Percentiles rank a stretch among this genome's conserved stretches.
Conservation (phyloP, 805 yeast species). For the Kuraishia cidri region DNA sequence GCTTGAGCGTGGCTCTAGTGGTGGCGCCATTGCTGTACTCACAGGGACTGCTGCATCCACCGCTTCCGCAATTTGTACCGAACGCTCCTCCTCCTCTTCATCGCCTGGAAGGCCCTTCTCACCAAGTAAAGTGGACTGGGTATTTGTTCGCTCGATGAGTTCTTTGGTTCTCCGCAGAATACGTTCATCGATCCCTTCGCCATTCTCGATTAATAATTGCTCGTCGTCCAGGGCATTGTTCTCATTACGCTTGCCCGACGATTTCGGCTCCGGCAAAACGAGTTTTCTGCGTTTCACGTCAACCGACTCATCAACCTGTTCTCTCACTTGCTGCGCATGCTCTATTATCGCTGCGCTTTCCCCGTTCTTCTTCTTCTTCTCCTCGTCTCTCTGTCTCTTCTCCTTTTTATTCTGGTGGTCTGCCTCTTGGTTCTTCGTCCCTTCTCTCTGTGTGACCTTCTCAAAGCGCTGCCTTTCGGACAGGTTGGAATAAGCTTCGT, state of each 20-base stretch:
- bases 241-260: too few relatives aligned
- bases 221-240: too few relatives aligned
- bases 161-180: constrained; percentile 25
- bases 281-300: constrained; percentile 26
- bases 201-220: too few relatives aligned
- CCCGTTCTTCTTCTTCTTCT: constrained; percentile 10
- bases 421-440: constrained; percentile 30
- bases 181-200: constrained; percentile 18
- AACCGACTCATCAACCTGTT: constrained; percentile 8
- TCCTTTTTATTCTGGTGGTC: constrained; percentile 22
- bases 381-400: constrained; percentile 15
- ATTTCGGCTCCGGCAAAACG: constrained; percentile 25
- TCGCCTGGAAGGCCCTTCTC: constrained; percentile 8
- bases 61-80: background rate
- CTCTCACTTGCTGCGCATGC: constrained; percentile 10
- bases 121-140: constrained; percentile 25
- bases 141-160: constrained; percentile 19
- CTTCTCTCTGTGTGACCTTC: constrained; percentile 29
- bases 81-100: constrained; percentile 6
- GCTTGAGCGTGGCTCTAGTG: constrained; percentile 12
- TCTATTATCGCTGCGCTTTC: constrained; percentile 8
- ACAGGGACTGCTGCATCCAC: constrained; percentile 1
- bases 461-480: constrained; percentile 31
- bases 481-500: constrained; percentile 40
- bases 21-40: background rate